phyloP scores from a whole-genome alignment of 257 asterid genomes.

The Cinchona pubescens region DNA sequence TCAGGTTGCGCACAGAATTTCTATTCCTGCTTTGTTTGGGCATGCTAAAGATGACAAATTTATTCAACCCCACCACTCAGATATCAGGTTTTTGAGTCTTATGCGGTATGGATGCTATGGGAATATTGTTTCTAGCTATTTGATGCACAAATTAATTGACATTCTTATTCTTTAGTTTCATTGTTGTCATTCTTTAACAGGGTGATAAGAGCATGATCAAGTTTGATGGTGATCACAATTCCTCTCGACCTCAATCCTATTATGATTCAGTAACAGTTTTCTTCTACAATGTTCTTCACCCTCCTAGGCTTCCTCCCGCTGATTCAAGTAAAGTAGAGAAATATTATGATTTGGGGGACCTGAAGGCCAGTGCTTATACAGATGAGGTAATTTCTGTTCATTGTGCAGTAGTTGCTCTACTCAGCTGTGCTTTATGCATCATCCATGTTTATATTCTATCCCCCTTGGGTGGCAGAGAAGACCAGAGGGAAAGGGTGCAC shows the following conservation, averaged over 20 bases:
- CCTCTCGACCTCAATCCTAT: constrained; percentile 89
- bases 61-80: constrained; percentile 78
- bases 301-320: constrained; percentile 66
- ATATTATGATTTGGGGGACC: constrained; percentile 67
- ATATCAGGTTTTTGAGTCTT: constrained; percentile 67
- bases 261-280: constrained; percentile 87
- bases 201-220: constrained; percentile 91
- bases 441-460: neutral
- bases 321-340: constrained; percentile 55
- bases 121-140: neutral
- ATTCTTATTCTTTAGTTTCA: constrained; percentile 5
- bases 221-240: constrained; percentile 98
- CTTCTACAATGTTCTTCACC: constrained; percentile 84
- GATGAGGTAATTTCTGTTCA: constrained; percentile 62
- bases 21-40: constrained; percentile 90
- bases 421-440: constrained; percentile 2
- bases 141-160: constrained; percentile 12
- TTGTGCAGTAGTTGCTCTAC: neutral
- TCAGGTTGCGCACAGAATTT: constrained; percentile 88
- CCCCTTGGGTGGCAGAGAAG: constrained; percentile 1
- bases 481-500: neutral
- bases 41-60: constrained; percentile 93
- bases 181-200: constrained; percentile 43
- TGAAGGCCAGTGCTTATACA: constrained; percentile 52
- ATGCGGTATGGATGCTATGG: constrained; percentile 46